Evolutionary conservation across 768 basidiomycete genomes (phyloP), one percentile per base, ranked within the genome.

Genomic region (Amanita rubescens): DNA sequence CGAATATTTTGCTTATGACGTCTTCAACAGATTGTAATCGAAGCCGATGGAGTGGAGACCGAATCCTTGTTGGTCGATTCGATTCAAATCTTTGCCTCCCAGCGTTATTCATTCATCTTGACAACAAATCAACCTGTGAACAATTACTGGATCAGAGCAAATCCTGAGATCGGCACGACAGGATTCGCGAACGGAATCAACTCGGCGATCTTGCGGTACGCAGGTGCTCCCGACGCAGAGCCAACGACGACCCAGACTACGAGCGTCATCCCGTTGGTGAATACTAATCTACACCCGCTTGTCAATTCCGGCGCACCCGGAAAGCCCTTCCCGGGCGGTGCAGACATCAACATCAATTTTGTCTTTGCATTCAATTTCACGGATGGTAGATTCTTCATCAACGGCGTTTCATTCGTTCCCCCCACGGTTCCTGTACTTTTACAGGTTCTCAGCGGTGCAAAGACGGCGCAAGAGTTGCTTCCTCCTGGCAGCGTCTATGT

Each of bases 131-230:
- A 72, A 38, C 58, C 61, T 2, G 49, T 70, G 27, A 59, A 42
- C 41, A 77, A 78, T 62, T 78, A 79, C 57, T 79, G 75, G 74
- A 66, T 74, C 43, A 65, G 71, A 8, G 67, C 70, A 0, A 59
- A 67, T 9, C 71, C 72, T 6, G 8, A 30, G 3, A 8, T 30
- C 27, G 65, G 65, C 11, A 37, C 55, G 5, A 69, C 55, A 2
- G 48, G 48, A 7, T 55, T 55, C 39, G 25, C 17, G 15, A 70
- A 67, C 15, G 80, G 79, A 17, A 56, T 77, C 17, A 82, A 79
- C 61, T 79, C 75, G 14, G 82, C 78, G 1, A 79, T 81, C 42
- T 64, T 81, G 6, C 72, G 76, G 10, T 82, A 82, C 60, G 55
- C 35, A 10, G 75, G 75, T n/a, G 77, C 76, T 0, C 54, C 66